Base-by-base conservation (phyloP, 164 flowering plant species). In the Macadamia integrifolia region DNA sequence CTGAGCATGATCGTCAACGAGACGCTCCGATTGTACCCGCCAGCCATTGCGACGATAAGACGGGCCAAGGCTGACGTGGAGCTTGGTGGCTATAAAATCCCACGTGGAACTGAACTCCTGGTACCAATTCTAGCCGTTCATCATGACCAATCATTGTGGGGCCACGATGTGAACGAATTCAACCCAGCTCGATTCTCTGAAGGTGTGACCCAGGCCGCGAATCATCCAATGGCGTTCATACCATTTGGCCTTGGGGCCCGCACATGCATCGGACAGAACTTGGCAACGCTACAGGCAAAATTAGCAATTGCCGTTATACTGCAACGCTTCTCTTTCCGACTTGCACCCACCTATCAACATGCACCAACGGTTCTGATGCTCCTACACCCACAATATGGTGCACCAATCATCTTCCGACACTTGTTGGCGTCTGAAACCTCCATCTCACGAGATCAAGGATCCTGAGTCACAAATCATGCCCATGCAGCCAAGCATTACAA, bases 101-200 rank as follows among this genome's bases (percentile, higher is more conserved):
- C 92, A 0, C 66, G 85, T 42, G 94, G 99, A 64, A 92, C 91
- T 10, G 97, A 92, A 82, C 82, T 95, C 1, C 68, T 92, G 35
- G 82, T 95, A 5, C 98, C 98, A 6, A 89, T 95, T 87, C 23
- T 95, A 44, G 99, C 97, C 65, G 83, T 95, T 53, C 99, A 95
- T 79, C 98, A 95, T 63, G 98, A 92, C 68, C 86, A 73, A 23
- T 80, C 77, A 3, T 70, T 87, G 49, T 95, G 99, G 99, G 97
- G 98, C 3, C 80, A 72, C 42, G 97, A 92, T 35, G 96, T 76
- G 0, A 83, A 82, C 6, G 94, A 92, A 17, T 95, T 95, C 82
- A 92, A 95, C 69, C 99, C 99, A 6, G 82, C 68, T 0, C 81
- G 99, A 48, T 94, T 94, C 67, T 50, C 86, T 0, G 85, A 86